phyloP scores from a whole-genome alignment of 495 filamentous ascomycete species.

The Aspergillus sparsus region DNA sequence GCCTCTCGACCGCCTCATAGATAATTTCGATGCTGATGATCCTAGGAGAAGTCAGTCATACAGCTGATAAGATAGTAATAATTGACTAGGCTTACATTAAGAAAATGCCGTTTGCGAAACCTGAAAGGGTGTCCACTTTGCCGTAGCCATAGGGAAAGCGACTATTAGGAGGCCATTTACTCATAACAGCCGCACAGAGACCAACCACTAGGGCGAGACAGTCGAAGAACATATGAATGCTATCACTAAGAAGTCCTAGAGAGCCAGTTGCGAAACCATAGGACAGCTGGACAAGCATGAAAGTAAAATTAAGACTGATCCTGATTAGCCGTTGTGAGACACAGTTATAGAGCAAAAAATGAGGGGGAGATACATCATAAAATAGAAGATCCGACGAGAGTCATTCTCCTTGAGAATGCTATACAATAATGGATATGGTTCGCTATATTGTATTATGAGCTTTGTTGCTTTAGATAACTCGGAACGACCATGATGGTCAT shows the following conservation, averaged over 20 bases:
- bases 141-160: slow-evolving; percentile 93
- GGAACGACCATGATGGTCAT: slow-evolving; percentile 39
- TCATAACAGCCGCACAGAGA: slow-evolving; percentile 92
- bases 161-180: slow-evolving; percentile 89
- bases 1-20: slow-evolving; percentile 86
- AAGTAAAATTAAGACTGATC: slow-evolving; percentile 81
- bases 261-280: slow-evolving; percentile 94
- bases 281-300: slow-evolving; percentile 93
- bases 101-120: slow-evolving; percentile 96
- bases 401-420: slow-evolving; percentile 89
- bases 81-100: slow-evolving; percentile 65
- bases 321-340: slow-evolving; percentile 16
- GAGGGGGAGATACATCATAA: slow-evolving; percentile 69
- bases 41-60: slow-evolving; percentile 49
- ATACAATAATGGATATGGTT: slow-evolving; percentile 74
- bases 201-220: slow-evolving; percentile 91
- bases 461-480: slow-evolving; percentile 61
- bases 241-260: slow-evolving; percentile 90
- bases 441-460: slow-evolving; percentile 62
- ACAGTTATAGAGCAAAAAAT: neutral
- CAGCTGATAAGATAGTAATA: neutral
- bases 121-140: slow-evolving; percentile 94
- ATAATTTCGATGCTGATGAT: slow-evolving; percentile 96
- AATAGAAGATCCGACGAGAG: slow-evolving; percentile 95
- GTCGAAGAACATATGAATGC: slow-evolving; percentile 99